Percentiles rank a stretch among this genome's conserved stretches.
Evolutionary conservation across 108 stramenopile species (phyloP).

Genomic region (Skeletonema tropicum): DNA sequence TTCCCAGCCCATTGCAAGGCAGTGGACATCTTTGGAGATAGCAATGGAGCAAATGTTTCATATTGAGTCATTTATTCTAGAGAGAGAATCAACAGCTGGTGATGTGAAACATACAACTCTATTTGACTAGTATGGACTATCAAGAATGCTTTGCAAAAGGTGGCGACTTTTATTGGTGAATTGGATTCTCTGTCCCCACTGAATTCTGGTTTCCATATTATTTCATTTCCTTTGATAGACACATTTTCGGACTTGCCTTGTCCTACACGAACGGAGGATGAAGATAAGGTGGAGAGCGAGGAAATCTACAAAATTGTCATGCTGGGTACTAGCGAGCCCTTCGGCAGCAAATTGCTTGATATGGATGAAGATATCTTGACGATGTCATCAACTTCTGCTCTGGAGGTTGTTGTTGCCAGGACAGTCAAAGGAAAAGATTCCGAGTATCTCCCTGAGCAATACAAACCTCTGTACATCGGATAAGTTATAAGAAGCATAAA

Average conservation of each 20-base stretch:
- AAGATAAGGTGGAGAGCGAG: not conserved
- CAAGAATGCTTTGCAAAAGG: conserved; percentile 23
- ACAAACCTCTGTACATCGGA: conserved; percentile 40
- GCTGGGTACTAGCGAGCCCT: conserved; percentile 50
- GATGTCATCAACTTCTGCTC: conserved; percentile 40
- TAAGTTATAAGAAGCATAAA: not conserved
- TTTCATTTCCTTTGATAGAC: conserved; percentile 42
- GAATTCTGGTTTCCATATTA: conserved; percentile 50
- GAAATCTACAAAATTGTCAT: conserved; percentile 30
- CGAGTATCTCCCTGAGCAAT: conserved; percentile 42
- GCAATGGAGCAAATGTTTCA: conserved; percentile 55
- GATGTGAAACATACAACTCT: conserved; percentile 14
- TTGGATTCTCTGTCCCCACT: conserved; percentile 41
- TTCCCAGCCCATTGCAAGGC: conserved; percentile 49
- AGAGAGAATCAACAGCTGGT: conserved; percentile 2
- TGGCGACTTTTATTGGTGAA: conserved; percentile 41
- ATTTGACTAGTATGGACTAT: conserved; percentile 18
- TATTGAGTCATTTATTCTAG: conserved; percentile 45
- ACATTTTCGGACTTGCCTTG: conserved; percentile 31
- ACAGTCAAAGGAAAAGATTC: conserved; percentile 38
- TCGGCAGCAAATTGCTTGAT: conserved; percentile 39
- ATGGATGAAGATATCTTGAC: conserved; percentile 47
- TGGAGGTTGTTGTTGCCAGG: conserved; percentile 39
- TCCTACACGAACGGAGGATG: not conserved
- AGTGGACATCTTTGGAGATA: conserved; percentile 51